Conservation (phyloP, 305 asterid species). For the Petunia hybrid region DNA sequence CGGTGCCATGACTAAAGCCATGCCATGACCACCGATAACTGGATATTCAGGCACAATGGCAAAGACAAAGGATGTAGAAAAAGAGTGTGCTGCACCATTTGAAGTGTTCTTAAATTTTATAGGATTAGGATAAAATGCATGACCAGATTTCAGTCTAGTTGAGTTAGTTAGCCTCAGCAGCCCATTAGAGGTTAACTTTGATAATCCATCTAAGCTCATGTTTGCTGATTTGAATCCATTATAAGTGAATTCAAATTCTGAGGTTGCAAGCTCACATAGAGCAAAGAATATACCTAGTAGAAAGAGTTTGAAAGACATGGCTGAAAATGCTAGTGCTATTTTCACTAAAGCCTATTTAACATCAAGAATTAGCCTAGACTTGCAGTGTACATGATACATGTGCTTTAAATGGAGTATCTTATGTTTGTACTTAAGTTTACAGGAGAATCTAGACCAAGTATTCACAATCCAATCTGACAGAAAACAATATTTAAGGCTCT, state of each 20-base stretch:
- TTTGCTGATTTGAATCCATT: background rate
- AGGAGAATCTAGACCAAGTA: too few species aligned
- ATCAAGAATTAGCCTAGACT: too few species aligned
- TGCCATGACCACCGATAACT: background rate
- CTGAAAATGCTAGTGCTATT: background rate
- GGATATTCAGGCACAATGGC: background rate
- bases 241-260: background rate
- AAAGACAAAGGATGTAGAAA: background rate
- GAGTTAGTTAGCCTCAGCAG: background rate
- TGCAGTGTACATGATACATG: background rate
- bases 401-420: too few species aligned
- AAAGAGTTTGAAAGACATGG: background rate
- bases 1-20: background rate
- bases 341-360: background rate
- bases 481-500: too few species aligned
- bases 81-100: background rate
- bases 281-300: background rate
- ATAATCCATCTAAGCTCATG: background rate
- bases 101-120: conserved; percentile 13
- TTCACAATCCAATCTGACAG: too few species aligned
- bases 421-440: too few species aligned
- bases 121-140: background rate
- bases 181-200: background rate
- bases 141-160: background rate
- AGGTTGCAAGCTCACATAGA: background rate